A percentile compares a stretch with the other conserved stretches of the same genome.
phyloP scores from a whole-genome alignment of 257 asterid species.

The Sherardia arvensis region DNA sequence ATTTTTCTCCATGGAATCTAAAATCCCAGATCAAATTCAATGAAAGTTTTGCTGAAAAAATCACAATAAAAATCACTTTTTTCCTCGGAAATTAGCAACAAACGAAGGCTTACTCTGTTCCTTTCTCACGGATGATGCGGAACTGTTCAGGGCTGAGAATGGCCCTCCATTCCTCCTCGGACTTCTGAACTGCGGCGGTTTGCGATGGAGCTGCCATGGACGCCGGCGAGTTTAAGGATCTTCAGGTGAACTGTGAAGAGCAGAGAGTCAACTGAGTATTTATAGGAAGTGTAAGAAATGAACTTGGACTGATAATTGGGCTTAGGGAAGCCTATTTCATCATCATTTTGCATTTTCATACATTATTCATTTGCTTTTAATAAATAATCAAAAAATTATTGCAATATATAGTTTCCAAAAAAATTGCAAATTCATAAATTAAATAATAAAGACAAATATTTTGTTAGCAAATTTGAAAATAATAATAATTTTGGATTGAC shows the following conservation, averaged over 20 bases:
- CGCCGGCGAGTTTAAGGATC: background rate
- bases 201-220: conserved; percentile 19
- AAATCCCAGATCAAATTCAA: background rate
- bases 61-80: no score
- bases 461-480: no score
- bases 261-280: background rate
- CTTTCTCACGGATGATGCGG: conserved; percentile 61
- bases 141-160: conserved; percentile 60
- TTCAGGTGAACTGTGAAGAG: background rate
- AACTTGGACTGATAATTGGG: conserved; percentile 24
- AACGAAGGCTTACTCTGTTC: conserved; percentile 43
- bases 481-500: no score
- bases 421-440: no score
- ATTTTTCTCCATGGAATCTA: background rate
- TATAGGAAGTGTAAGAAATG: conserved; percentile 5
- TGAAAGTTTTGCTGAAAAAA: background rate
- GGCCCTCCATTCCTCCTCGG: conserved; percentile 78
- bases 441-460: no score
- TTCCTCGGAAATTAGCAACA: no score
- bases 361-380: no score
- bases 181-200: conserved; percentile 26
- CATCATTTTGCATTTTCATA: no score
- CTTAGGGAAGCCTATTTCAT: background rate
- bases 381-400: no score
- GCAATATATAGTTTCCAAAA: no score